Conservation (phyloP, 2,329 filamentous ascomycete species). For the Diaporthe australafricana region DNA sequence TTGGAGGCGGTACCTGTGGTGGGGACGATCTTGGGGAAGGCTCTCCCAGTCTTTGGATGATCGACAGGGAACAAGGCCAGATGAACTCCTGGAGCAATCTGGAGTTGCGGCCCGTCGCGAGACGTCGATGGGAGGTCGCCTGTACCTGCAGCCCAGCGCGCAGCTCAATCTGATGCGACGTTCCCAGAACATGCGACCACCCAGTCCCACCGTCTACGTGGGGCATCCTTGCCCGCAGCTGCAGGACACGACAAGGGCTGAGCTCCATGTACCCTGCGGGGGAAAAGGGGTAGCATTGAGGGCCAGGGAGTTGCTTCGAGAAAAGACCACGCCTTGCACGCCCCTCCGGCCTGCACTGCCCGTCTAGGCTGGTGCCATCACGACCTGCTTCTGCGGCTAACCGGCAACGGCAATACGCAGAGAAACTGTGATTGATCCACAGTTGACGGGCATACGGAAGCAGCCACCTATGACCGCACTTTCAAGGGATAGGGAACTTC, state of each 20-base stretch:
- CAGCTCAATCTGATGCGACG: not conserved
- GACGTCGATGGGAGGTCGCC: not conserved
- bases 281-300: conserved; percentile 15
- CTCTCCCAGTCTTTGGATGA: not conserved
- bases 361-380: conserved; percentile 24
- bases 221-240: not conserved
- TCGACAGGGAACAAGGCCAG: conserved; percentile 26
- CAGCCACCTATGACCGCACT: not conserved
- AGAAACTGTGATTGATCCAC: conserved; percentile 9
- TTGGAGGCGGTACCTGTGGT: not conserved
- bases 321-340: not conserved
- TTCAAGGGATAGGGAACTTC: conserved; percentile 1
- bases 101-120: conserved; percentile 38
- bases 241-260: not conserved
- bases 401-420: conserved; percentile 8
- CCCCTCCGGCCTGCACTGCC: conserved; percentile 10
- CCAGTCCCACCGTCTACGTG: not conserved
- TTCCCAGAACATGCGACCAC: not conserved
- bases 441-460: conserved; percentile 22
- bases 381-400: not conserved
- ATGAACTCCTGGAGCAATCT: conserved; percentile 29
- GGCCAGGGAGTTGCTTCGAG: conserved; percentile 21
- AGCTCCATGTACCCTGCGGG: conserved; percentile 1
- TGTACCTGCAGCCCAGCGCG: not conserved
- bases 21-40: not conserved